phyloP scores from a whole-genome alignment of 1,139 yeast genomes.

The Kodamaea fungicola region DNA sequence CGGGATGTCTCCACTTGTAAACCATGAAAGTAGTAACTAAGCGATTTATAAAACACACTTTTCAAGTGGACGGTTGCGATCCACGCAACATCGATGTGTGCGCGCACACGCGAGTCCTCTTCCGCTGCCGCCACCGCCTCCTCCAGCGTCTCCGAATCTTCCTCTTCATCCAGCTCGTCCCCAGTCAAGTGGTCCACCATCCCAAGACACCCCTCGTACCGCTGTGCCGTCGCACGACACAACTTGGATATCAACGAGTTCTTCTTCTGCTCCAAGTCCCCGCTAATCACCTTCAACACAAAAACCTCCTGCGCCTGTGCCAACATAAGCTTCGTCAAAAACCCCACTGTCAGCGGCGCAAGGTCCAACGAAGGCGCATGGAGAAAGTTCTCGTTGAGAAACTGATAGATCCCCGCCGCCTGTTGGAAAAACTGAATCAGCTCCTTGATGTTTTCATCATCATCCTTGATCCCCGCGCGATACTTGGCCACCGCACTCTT shows the following conservation, averaged over 20 bases:
- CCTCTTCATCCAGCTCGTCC: conserved; percentile 13
- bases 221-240: conserved; percentile 56
- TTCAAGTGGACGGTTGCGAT: conserved; percentile 43
- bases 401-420: conserved; percentile 76
- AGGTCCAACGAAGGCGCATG: conserved; percentile 89
- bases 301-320: conserved; percentile 92
- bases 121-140: conserved; percentile 6
- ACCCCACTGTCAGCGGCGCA: conserved; percentile 63
- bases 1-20: conserved; percentile 43
- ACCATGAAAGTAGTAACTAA: conserved; percentile 53
- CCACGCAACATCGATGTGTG: conserved; percentile 50
- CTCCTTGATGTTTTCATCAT: conserved; percentile 51
- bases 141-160: conserved; percentile 11
- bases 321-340: conserved; percentile 61
- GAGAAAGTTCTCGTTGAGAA: conserved; percentile 73
- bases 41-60: conserved; percentile 38
- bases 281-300: conserved; percentile 56
- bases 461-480: conserved; percentile 41
- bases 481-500: conserved; percentile 52
- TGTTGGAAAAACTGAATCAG: conserved; percentile 65
- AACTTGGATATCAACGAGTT: conserved; percentile 72
- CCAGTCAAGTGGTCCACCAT: conserved; percentile 32
- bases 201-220: conserved; percentile 50
- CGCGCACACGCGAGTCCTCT: conserved; percentile 34
- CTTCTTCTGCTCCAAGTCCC: conserved; percentile 45